phyloP scores from a whole-genome alignment of 495 filamentous ascomycete genomes.

The Copromyces sp. region DNA sequence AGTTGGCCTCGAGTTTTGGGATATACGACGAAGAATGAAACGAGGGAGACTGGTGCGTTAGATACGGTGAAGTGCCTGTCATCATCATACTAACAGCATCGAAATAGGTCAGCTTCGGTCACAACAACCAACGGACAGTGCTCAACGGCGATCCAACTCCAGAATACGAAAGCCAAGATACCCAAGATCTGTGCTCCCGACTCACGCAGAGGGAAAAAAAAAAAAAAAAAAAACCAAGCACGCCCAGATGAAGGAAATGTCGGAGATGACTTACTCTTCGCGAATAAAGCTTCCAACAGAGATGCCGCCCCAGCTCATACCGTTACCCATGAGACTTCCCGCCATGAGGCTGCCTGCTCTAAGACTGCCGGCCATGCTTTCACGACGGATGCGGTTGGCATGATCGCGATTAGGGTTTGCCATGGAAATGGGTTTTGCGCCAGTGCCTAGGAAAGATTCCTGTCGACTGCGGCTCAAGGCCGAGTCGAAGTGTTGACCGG shows the following conservation, averaged over 20 bases:
- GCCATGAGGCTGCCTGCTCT: neutral
- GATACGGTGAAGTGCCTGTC: slow-evolving; percentile 88
- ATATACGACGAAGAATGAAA: slow-evolving; percentile 97
- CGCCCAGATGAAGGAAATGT: slow-evolving; percentile 3
- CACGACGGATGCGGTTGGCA: slow-evolving; percentile 54
- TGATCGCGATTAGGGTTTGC: slow-evolving; percentile 63
- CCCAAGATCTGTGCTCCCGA: neutral
- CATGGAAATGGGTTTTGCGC: slow-evolving; percentile 80
- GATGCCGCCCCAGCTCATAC: slow-evolving; percentile 96
- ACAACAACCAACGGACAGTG: slow-evolving; percentile 4
- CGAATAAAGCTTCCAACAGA: slow-evolving; percentile 95
- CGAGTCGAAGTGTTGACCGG: slow-evolving; percentile 47
- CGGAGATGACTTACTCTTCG: slow-evolving; percentile 73
- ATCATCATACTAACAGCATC: slow-evolving; percentile 67
- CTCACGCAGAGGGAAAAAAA: slow-evolving; percentile 1
- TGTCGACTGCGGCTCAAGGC: slow-evolving; percentile 46
- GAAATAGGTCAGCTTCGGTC: slow-evolving; percentile 16
- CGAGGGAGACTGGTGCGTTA: slow-evolving; percentile 76
- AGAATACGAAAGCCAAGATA: slow-evolving; percentile 4
- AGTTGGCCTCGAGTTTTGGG: slow-evolving; percentile 93
- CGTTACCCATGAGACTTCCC: slow-evolving; percentile 49
- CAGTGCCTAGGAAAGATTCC: slow-evolving; percentile 70
- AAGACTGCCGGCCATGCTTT: slow-evolving; percentile 71
- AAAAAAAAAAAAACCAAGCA: neutral
- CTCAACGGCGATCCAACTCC: neutral